Evolutionary conservation across 2,329 filamentous ascomycete genomes (phyloP), one percentile per base, ranked within the genome.

Genomic region (Monosporascus cannonballus): DNA sequence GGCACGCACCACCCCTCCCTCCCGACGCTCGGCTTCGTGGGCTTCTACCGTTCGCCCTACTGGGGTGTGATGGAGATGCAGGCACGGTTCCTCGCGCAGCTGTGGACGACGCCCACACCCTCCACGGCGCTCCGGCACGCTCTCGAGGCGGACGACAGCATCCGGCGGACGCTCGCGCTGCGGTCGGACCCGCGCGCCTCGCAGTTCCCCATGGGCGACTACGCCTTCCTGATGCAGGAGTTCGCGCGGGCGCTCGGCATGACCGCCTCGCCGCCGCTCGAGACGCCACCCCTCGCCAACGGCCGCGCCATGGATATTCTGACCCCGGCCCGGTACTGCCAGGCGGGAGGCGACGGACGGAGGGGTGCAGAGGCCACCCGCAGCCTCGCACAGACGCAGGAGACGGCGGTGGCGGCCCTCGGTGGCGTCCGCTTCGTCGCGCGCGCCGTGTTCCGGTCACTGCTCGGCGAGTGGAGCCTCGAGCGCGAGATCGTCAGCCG

Each of bases 21-120:
- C 0, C 79, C 85, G 0, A 80, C 79, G 6, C 71, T 94, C 0
- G 89, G 87, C 0, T 92, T 94, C 61, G 85, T 94, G 1, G 90
- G 90, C 0, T 90, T 91, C 69, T 95, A 95, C 64, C 80, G 90
- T 55, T 87, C 87, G 0, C 89, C 89, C 0, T 94, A 90, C 66
- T 95, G 90, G 90, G 87, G 87, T 1, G 84, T 91, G 0, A 90
- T 93, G 78, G 89, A 94, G 67, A 89, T 91, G 86, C 90, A 95
- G 69, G 85, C 89, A 3, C 80, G 86, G 1, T 78, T 88, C 56
- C 71, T 92, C 6, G 76, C 84, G 0, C 68, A 77, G 14, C 66
- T 82, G 11, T 92, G 88, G 86, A 69, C 63, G 3, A 44, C 68
- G 1, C 59, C 67, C 1, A 51, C 54, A 5, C 53, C 59, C 1